Percentiles rank a stretch among this genome's conserved stretches.
phyloP scores from a whole-genome alignment of 495 filamentous ascomycete genomes.

The Pyronema omphalodes region DNA sequence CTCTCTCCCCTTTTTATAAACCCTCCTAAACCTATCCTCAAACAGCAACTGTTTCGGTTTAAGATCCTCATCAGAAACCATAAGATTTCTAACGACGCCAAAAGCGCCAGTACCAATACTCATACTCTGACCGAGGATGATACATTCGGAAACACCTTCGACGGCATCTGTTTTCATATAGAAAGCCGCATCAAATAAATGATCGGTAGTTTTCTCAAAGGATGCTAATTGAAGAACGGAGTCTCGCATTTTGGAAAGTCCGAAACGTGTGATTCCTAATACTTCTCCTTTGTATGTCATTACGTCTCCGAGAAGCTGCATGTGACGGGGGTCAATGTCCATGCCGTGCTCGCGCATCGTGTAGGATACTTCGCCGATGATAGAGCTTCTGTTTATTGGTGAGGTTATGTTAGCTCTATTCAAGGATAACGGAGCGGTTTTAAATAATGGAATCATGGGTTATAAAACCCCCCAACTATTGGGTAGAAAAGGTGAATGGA shows the following conservation, averaged over 20 bases:
- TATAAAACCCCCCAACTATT: too few species aligned
- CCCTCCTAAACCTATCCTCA: constrained; percentile 46
- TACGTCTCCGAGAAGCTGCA: constrained; percentile 94
- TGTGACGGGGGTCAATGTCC: constrained; percentile 95
- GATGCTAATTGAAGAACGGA: constrained; percentile 84
- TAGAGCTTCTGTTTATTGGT: constrained; percentile 12
- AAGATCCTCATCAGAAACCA: constrained; percentile 46
- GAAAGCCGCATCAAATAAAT: constrained; percentile 87
- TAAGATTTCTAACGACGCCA: constrained; percentile 61
- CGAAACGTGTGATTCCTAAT: constrained; percentile 93
- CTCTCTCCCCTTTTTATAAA: not conserved
- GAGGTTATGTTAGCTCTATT: not conserved
- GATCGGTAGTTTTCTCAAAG: constrained; percentile 97
- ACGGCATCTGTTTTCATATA: constrained; percentile 75
- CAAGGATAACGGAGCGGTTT: not conserved
- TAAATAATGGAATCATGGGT: too few species aligned
- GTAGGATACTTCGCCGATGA: constrained; percentile 23
- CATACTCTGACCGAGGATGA: constrained; percentile 95
- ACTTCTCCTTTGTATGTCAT: constrained; percentile 99
- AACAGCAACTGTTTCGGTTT: constrained; percentile 48
- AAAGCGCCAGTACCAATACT: constrained; percentile 79
- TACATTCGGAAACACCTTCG: constrained; percentile 87
- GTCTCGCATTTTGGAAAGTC: constrained; percentile 91
- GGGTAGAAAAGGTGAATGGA: too few species aligned
- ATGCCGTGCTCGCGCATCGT: constrained; percentile 34